Base-by-base conservation (phyloP, 345 rosid species). In the Erysimum cheiranthoides region DNA sequence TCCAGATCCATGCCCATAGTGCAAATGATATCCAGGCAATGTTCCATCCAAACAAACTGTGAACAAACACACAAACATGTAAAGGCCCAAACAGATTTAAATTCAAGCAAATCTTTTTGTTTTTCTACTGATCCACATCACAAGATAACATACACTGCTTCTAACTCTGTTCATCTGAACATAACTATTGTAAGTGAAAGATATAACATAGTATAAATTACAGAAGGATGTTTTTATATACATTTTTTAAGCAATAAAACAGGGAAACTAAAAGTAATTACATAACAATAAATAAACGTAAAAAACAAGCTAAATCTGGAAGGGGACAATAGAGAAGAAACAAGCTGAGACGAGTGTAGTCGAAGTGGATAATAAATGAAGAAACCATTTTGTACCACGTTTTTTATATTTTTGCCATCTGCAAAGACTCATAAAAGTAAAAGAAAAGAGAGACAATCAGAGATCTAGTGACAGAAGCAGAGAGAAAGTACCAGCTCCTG, bases 31-130 rank as follows among this genome's bases (percentile, higher is more conserved):
- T 25, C 97, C 98, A 11, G 98, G 98, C 74, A 92, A 74, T 49
- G 96, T 88, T 82, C 98, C 98, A 85, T 94, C 98, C 84, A 94
- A 82, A 80, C 98, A 94, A 46, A 94, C 98, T 94, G 87, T 28
- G 63, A 56, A 68, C 50, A 56, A 71, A 77, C 25, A 77, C 35
- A 70, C 10, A 62, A 13, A 50, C 56, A 79, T 66, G 43, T 61
- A 71, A 52, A 66, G 39, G 64, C 50, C 50, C 25, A 52, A 61
- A n/a, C 32, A n/a, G 2, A 51, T 13, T 52, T 34, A 62, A 5
- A 59, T 51, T 60, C 39, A 49, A 27, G 13, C 35, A 27, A 27
- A 9, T 38, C 21, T 63, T 39, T 31, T 1, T 58, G 40, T 31
- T 17, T 36, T 27, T 38, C 28, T 0, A 25, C 11, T 16, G 46